Evolutionary conservation across 257 asterid species (phyloP), one percentile per base, ranked within the genome.

Genomic region (Nicotiana paniculata): DNA sequence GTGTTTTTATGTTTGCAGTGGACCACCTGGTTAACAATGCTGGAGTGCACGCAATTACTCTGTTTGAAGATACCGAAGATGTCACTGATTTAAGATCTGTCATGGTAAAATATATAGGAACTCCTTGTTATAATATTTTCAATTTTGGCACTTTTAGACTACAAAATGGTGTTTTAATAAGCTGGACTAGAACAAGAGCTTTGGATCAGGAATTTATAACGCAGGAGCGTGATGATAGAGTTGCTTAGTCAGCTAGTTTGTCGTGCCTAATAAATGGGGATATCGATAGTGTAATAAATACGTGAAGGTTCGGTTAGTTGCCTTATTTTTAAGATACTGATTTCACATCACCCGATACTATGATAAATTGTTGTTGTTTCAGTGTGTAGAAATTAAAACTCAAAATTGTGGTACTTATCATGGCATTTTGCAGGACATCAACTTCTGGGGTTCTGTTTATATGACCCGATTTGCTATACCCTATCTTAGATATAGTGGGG

Each of bases 381-480:
- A 1, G 6, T 5, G 43, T 37, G 43, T 37, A 37, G 43, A 37
- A 37, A 37, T 37, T 5, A 37, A 21, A 37, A 5, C 43, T 37
- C 43, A 37, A 37, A 37, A 37, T 5, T 37, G 43, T 37, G 39
- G 30, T 28, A 28, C 30, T 28, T 37, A 37, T 37, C 43, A 32
- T 5, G 37, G 30, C 37, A 61, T 46, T 77, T 48, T 3, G 35
- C 86, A 95, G 98, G 97, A 95, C 65, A 86, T 89, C 55, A 93
- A 93, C 85, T 95, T 95, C 83, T 92, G 98, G 98, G 98, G 98
- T 21, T 54, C 89, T 12, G 97, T 84, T 48, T 90, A 93, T 66
- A 86, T 88, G 79, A 92, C 97, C 35, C 86, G 87, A 24, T 91
- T 85, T 79, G 93, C 90, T 1, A 85, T 87, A 37, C 92, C 97